Conservation (phyloP, 2,329 filamentous ascomycete species). For the Pseudopyricularia cyperi region DNA sequence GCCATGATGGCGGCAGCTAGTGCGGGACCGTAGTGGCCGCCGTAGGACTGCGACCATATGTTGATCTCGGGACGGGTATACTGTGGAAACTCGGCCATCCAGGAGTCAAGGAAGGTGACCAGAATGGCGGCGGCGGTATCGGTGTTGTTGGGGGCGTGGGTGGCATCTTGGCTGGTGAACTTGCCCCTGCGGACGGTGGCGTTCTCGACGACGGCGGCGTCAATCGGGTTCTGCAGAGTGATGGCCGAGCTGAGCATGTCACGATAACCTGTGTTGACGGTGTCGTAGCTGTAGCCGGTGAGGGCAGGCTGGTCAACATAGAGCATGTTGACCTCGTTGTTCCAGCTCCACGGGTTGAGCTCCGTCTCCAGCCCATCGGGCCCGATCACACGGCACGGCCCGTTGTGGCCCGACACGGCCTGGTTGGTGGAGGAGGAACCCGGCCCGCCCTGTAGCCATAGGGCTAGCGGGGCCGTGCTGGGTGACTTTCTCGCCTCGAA, state of each 20-base stretch:
- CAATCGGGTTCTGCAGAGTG: neutral
- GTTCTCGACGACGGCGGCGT: neutral
- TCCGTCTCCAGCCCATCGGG: slow-evolving; percentile 1
- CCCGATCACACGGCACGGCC: slow-evolving; percentile 25
- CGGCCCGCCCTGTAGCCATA: slow-evolving; percentile 49
- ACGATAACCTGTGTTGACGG: neutral
- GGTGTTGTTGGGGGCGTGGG: slow-evolving; percentile 41
- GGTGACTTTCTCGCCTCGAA: slow-evolving; percentile 20
- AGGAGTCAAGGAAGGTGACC: slow-evolving; percentile 53
- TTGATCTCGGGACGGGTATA: slow-evolving; percentile 43
- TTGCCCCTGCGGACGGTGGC: slow-evolving; percentile 40
- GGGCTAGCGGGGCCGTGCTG: slow-evolving; percentile 26
- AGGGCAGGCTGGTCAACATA: slow-evolving; percentile 46
- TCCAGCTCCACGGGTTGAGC: slow-evolving; percentile 46
- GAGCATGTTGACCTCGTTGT: slow-evolving; percentile 46
- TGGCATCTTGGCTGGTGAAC: slow-evolving; percentile 42
- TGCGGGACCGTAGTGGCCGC: slow-evolving; percentile 44
- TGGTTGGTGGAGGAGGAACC: slow-evolving; percentile 38
- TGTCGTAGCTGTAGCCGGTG: slow-evolving; percentile 15
- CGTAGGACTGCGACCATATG: slow-evolving; percentile 41
- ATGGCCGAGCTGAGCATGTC: neutral
- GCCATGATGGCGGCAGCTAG: slow-evolving; percentile 40
- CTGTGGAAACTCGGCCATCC: slow-evolving; percentile 48
- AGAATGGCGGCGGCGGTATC: slow-evolving; percentile 40
- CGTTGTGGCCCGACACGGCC: slow-evolving; percentile 36